Evolutionary conservation across 345 rosid genomes (phyloP).

Genomic region (Luvunga scandens): DNA sequence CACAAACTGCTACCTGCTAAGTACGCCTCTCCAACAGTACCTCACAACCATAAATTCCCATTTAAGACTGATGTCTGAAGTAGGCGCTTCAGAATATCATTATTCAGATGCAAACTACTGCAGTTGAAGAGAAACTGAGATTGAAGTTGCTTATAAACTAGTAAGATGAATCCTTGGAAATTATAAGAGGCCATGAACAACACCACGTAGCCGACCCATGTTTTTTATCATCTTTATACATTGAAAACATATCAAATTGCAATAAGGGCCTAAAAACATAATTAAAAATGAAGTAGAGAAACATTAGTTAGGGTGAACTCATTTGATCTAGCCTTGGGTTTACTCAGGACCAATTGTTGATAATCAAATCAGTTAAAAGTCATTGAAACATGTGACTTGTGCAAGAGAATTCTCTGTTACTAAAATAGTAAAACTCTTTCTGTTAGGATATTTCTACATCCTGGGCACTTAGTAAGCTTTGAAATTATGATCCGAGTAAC

Average conservation of each 20-base stretch:
- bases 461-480: neutral
- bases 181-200: neutral
- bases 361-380: neutral
- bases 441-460: neutral
- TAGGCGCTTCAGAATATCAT: neutral
- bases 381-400: neutral
- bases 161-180: neutral
- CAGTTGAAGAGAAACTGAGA: neutral
- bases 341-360: neutral
- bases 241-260: neutral
- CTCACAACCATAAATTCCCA: neutral
- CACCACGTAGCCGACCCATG: neutral
- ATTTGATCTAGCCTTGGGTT: neutral
- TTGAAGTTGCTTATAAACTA: neutral
- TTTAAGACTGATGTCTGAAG: neutral
- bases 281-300: neutral
- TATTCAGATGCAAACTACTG: neutral
- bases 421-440: neutral
- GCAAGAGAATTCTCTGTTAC: neutral
- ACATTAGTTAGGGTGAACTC: neutral
- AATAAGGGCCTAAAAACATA: neutral
- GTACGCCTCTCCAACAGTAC: neutral
- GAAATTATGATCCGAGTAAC: neutral
- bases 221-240: neutral
- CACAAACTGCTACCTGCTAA: neutral